phyloP scores from a whole-genome alignment of 2,329 filamentous ascomycete species.

The Leptodontidium sp. region DNA sequence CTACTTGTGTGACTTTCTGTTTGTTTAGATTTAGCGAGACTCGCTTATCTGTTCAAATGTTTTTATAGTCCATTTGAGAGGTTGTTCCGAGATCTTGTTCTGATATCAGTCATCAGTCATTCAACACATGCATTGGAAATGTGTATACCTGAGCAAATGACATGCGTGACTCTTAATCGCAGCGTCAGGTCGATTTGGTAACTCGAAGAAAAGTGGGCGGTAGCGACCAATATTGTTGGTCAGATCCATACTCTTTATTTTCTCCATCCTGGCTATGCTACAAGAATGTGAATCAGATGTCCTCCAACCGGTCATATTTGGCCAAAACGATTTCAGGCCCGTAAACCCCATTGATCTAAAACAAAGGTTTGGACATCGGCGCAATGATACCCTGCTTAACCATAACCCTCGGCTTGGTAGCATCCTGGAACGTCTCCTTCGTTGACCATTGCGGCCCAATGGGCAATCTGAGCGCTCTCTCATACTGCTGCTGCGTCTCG shows the following conservation, averaged over 20 bases:
- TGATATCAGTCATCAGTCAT: background rate
- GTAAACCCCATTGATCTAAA: slow-evolving; percentile 31
- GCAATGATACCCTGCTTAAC: slow-evolving; percentile 91
- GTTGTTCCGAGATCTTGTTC: background rate
- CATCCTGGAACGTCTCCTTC: slow-evolving; percentile 92
- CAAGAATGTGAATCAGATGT: background rate
- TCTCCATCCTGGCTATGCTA: too few species aligned
- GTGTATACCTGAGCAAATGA: background rate
- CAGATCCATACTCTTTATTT: too few species aligned
- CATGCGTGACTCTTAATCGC: too few species aligned
- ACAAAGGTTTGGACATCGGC: slow-evolving; percentile 80
- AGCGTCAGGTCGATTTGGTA: too few species aligned
- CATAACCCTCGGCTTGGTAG: slow-evolving; percentile 87
- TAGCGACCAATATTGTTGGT: too few species aligned
- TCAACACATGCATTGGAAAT: background rate
- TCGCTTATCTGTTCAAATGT: background rate
- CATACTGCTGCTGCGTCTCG: slow-evolving; percentile 88
- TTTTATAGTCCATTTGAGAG: too few species aligned
- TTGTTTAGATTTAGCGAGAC: background rate
- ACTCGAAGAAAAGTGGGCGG: too few species aligned
- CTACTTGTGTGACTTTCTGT: background rate
- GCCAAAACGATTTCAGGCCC: background rate
- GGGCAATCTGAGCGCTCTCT: slow-evolving; percentile 84
- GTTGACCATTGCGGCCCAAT: slow-evolving; percentile 95
- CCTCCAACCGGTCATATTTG: background rate